A percentile compares a stretch with the other conserved stretches of the same genome.
phyloP scores from a whole-genome alignment of 2,329 filamentous ascomycete species.

The Talaromyces sp. region DNA sequence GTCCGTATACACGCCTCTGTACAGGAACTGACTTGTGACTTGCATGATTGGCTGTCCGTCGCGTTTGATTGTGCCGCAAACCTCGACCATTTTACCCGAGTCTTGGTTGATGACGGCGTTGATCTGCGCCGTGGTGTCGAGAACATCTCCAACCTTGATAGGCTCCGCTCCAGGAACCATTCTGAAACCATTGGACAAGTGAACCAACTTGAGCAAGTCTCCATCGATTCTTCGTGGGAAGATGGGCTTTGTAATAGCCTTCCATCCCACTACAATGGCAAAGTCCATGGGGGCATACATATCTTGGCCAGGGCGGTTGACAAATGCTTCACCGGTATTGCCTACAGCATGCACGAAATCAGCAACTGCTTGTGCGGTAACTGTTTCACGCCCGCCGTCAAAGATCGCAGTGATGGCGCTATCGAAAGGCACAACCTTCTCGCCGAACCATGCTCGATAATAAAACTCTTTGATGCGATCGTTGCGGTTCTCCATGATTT shows the following conservation, averaged over 20 bases:
- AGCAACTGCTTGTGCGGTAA: constrained; percentile 89
- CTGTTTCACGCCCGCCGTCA: constrained; percentile 79
- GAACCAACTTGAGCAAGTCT: constrained; percentile 90
- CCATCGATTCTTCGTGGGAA: constrained; percentile 96
- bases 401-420: constrained; percentile 81
- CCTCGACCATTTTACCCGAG: constrained; percentile 98
- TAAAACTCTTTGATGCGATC: constrained; percentile 99
- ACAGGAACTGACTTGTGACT: constrained; percentile 96
- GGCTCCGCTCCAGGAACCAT: constrained; percentile 96
- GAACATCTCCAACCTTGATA: constrained; percentile 88
- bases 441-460: constrained; percentile 95
- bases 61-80: constrained; percentile 92
- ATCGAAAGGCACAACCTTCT: constrained; percentile 78
- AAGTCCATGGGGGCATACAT: constrained; percentile 98
- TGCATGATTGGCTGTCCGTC: constrained; percentile 89
- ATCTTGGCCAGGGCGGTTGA: constrained; percentile 89
- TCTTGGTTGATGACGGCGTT: constrained; percentile 98
- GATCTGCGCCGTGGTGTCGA: constrained; percentile 90
- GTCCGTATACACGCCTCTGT: constrained; percentile 87
- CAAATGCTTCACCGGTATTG: constrained; percentile 95
- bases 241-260: constrained; percentile 98
- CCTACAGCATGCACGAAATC: constrained; percentile 99
- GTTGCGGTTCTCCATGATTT: constrained; percentile 94
- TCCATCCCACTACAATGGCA: constrained; percentile 96
- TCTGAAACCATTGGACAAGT: constrained; percentile 94